Evolutionary conservation across 139 green algal species (phyloP).

Genomic region (Ettlia oleoabundans): DNA sequence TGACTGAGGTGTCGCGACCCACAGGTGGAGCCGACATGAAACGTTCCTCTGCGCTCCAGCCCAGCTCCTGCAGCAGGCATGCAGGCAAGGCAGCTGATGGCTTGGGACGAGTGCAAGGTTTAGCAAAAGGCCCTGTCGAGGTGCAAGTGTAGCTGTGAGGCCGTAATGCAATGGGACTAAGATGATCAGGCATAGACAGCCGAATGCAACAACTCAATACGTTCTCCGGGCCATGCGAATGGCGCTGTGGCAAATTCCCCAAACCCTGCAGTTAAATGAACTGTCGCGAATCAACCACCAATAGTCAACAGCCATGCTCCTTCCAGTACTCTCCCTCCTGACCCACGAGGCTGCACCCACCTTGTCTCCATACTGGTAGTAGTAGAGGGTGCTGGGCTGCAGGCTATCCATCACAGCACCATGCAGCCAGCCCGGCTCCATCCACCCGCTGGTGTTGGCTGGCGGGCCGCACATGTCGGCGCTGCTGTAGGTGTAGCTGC

Average conservation of each 20-base stretch:
- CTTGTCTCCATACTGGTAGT: conserved; percentile 39
- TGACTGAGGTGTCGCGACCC: neutral
- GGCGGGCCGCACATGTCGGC: conserved; percentile 65
- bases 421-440: conserved; percentile 54
- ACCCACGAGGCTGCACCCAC: neutral
- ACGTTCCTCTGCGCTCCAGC: conserved; percentile 27
- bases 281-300: no score
- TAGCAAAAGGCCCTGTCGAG: no score
- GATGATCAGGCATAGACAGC: no score
- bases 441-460: conserved; percentile 42
- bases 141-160: no score
- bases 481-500: conserved; percentile 30
- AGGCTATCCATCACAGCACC: conserved; percentile 49
- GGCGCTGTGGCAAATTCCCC: no score
- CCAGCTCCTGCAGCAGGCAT: conserved; percentile 18
- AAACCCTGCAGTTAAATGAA: no score
- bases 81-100: no score
- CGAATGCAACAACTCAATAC: no score
- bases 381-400: conserved; percentile 45
- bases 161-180: no score
- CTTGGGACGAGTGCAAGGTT: no score
- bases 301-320: no score
- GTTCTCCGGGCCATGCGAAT: no score
- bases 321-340: neutral
- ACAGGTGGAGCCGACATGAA: conserved; percentile 24